Percentiles rank a stretch among this genome's conserved stretches.
phyloP scores from a whole-genome alignment of 2,329 filamentous ascomycete species.

The Eurotiales sp. region DNA sequence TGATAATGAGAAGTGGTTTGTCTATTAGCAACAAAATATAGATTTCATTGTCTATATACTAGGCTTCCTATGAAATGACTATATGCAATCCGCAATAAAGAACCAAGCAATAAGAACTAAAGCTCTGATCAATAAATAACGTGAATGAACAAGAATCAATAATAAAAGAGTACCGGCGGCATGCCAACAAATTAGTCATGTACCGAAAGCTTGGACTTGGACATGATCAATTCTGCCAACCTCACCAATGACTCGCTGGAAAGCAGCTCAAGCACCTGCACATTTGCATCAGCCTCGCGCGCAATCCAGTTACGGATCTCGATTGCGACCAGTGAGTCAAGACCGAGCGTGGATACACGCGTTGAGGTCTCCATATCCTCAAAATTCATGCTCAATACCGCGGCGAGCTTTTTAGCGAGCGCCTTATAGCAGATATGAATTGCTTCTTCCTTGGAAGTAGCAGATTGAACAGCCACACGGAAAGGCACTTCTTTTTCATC shows the following conservation, averaged over 20 bases:
- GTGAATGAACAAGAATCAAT: not conserved
- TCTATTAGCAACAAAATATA: too few relatives aligned
- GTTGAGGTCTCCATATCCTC: constrained; percentile 10
- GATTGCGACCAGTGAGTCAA: constrained; percentile 30
- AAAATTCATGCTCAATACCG: not conserved
- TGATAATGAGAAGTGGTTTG: too few relatives aligned
- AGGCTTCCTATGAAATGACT: not conserved
- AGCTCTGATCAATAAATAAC: not conserved
- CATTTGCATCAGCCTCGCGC: constrained; percentile 41
- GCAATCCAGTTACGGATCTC: constrained; percentile 31
- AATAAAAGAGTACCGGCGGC: not conserved
- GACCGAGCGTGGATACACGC: constrained; percentile 17
- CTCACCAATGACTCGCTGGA: constrained; percentile 10
- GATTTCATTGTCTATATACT: too few relatives aligned
- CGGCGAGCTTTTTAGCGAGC: constrained; percentile 4
- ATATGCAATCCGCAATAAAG: constrained; percentile 1
- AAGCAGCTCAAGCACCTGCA: constrained; percentile 38
- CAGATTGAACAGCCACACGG: not conserved
- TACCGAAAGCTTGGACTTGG: constrained; percentile 8
- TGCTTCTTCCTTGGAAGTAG: constrained; percentile 4
- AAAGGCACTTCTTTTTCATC: not conserved
- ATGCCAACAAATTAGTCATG: not conserved
- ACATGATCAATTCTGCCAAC: constrained; percentile 4
- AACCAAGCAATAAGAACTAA: not conserved
- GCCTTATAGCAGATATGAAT: constrained; percentile 2